Evolutionary conservation across 257 asterid species (phyloP), one percentile per base, ranked within the genome.

Genomic region (Striga asiatica): DNA sequence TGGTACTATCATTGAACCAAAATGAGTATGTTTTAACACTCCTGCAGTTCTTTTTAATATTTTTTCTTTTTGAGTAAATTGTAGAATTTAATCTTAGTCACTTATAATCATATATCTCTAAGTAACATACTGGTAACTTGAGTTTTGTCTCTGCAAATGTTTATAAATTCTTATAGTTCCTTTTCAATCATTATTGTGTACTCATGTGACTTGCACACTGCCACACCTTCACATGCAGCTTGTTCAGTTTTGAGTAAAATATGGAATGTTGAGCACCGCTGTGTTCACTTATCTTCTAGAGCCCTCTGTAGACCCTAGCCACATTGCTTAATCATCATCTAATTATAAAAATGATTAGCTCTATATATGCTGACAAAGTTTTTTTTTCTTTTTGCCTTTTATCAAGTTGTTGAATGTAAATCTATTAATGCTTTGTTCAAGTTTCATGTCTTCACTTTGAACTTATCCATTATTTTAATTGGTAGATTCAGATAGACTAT

Each of bases 1-100:
- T 28, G 21, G 58, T 66, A 79, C 76, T 91, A 23, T 74, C 93
- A 58, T 60, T 91, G 71, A 74, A 62, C 67, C 77, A 74, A 45
- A 91, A 91, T 71, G 54, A 64, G 98, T 84, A 78, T 58, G 16
- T 28, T 31, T 68, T 66, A 60, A 13, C 20, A 54, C 53, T 56
- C 37, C 49, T 38, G 23, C 52, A 37, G 47, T 58, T 52, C 54
- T 58, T 59, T 38, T 22, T 24, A 32, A 23, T 10, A n/a, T 53
- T 43, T 38, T n/a, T 31, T 43, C 11, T 17, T 43, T n/a, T 43
- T 25, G 5, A 12, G 17, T 39, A 5, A 14, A 39, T 8, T 14
- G 21, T 39, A 8, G 9, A 53, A 60, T 48, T 28, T 47, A 8
- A 18, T 31, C 2, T 3, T 24, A 11, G 34, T 35, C 34, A 16